Evolutionary conservation across 352 stramenopile genomes (phyloP), one percentile per base, ranked within the genome.

Genomic region (Phytopythium sindhum): DNA sequence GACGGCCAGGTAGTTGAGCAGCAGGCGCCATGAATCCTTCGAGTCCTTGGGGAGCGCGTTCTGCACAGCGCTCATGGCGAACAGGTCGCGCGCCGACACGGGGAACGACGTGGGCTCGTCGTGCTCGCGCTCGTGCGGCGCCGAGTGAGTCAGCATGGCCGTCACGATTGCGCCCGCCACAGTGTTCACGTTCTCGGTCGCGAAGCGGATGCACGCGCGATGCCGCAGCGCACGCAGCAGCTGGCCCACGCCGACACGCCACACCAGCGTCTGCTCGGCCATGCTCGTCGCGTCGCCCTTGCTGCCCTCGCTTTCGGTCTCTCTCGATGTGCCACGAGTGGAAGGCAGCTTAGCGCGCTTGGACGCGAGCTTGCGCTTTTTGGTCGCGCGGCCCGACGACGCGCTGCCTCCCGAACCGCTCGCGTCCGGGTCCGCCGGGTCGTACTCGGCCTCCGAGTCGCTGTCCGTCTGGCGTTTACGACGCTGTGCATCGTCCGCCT

Each of bases 1-100:
- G 66, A 93, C 85, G 58, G 84, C 90, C 60, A 96, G 84, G 76
- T 94, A 96, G 65, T 95, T 95, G 29, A 96, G 78, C 53, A 96
- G 61, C 56, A 95, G 67, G 0, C 84, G 81, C 86, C 86, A 96
- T 57, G 84, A 87, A 61, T 95, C 87, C 56, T 89, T 91, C 23
- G 77, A 80, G 57, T 92, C 82, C 52, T 88, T 69, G 23, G 86
- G 88, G 5, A 96, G 63, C 31, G 80, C 86, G 37, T 72, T 69
- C 58, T 94, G 84, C 60, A 96, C 86, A 9, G 76, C 80, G 14
- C 78, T 63, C 73, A 91, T 86, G 17, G 68, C 59, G 33, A 92
- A 95, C 15, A 96, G 71, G 53, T 92, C 84, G 21, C 88, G 84
- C 26, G 86, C 88, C 8, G 86, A 89, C 61, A 95, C 83, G 0